phyloP scores from a whole-genome alignment of 495 filamentous ascomycete species.

The Hyaloscypha bicolor region DNA sequence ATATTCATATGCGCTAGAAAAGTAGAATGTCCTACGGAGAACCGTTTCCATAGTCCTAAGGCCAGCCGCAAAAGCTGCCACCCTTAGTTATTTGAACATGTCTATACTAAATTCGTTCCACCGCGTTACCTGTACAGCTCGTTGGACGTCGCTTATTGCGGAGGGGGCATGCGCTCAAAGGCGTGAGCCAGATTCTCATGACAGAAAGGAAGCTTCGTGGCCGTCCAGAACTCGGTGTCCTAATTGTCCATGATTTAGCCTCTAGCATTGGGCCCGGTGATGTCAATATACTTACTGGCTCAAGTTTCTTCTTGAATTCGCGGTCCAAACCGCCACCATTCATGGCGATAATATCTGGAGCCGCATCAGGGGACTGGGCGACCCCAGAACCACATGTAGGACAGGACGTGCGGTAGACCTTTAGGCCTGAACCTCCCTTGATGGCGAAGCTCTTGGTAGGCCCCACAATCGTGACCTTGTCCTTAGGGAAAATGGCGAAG shows the following conservation, averaged over 20 bases:
- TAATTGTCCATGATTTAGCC: no score
- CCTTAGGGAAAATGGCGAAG: conserved; percentile 66
- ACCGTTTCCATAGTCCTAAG: no score
- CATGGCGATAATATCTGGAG: conserved; percentile 67
- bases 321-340: conserved; percentile 65
- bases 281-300: no score
- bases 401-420: conserved; percentile 70
- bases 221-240: neutral
- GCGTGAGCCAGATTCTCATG: neutral
- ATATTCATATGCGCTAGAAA: no score
- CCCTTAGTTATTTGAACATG: no score
- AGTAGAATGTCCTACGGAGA: no score
- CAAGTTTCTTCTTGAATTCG: conserved; percentile 66
- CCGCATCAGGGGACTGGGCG: conserved; percentile 68
- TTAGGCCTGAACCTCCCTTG: conserved; percentile 55
- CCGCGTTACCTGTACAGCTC: no score
- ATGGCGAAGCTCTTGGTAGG: conserved; percentile 63
- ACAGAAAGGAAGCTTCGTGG: neutral
- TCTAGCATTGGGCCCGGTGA: no score
- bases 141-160: no score
- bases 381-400: conserved; percentile 69
- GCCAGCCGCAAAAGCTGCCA: no score
- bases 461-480: conserved; percentile 59
- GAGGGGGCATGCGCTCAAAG: neutral
- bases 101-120: no score